Conservation (phyloP, 1,284 basidiomycete genomes). For the Volvariella volvacea region DNA sequence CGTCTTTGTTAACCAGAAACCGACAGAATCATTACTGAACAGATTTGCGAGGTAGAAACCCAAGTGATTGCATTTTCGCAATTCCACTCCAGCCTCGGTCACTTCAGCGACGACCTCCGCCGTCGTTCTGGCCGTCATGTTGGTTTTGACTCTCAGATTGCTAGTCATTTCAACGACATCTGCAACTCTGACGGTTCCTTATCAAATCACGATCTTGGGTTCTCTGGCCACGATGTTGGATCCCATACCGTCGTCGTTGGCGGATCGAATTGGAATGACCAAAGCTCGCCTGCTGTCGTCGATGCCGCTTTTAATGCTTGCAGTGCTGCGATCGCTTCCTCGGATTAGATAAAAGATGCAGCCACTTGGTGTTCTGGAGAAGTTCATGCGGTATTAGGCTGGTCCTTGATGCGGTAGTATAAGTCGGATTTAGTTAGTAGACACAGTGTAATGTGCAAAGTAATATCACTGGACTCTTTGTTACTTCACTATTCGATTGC, state of each 20-base stretch:
- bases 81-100: slow-evolving; percentile 24
- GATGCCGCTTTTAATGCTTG: slow-evolving; percentile 20
- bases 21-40: slow-evolving; percentile 30
- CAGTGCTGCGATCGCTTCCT: background rate
- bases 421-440: too few species aligned
- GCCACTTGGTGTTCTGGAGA: too few species aligned
- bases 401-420: too few species aligned
- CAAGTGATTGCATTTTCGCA: slow-evolving; percentile 31
- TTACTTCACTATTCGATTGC: too few species aligned
- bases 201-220: slow-evolving; percentile 27
- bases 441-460: too few species aligned
- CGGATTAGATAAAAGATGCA: background rate
- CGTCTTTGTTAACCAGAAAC: slow-evolving; percentile 3
- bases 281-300: slow-evolving; percentile 21
- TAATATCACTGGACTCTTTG: too few species aligned
- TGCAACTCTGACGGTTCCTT: slow-evolving; percentile 25
- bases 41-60: slow-evolving; percentile 31
- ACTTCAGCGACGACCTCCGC: slow-evolving; percentile 29
- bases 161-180: slow-evolving; percentile 22
- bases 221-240: slow-evolving; percentile 29
- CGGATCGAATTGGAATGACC: slow-evolving; percentile 30
- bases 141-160: slow-evolving; percentile 28
- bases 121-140: slow-evolving; percentile 25
- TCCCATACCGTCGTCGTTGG: slow-evolving; percentile 21
- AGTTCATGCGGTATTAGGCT: too few species aligned